Evolutionary conservation across 768 basidiomycete species (phyloP).

Genomic region (Pholiota molesta): DNA sequence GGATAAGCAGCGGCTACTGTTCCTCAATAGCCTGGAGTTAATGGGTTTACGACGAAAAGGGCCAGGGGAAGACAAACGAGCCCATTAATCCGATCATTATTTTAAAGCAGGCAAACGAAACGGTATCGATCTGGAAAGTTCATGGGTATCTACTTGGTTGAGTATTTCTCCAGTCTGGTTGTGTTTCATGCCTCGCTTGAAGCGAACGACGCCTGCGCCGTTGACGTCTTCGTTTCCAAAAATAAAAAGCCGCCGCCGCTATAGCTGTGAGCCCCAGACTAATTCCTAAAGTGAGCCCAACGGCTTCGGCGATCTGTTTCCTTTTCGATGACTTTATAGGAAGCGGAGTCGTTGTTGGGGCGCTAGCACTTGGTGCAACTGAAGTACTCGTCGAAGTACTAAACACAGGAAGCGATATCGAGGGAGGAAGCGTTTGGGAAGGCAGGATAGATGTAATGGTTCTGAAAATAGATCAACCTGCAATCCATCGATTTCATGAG

Average conservation of each 20-base stretch:
- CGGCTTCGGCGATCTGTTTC: conserved; percentile 33
- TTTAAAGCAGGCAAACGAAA: background rate
- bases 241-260: conserved; percentile 24
- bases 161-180: conserved; percentile 14
- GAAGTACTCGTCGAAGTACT: conserved; percentile 18
- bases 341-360: conserved; percentile 14
- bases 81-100: background rate
- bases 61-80: background rate
- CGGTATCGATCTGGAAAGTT: background rate
- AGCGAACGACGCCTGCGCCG: conserved; percentile 5
- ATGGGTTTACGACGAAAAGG: background rate
- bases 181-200: conserved; percentile 6
- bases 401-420: conserved; percentile 37
- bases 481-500: background rate
- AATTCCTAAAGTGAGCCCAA: conserved; percentile 37
- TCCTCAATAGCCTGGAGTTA: background rate
- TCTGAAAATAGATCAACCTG: conserved; percentile 4
- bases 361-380: conserved; percentile 10
- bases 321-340: conserved; percentile 11
- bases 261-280: conserved; percentile 35
- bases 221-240: conserved; percentile 29
- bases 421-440: conserved; percentile 34
- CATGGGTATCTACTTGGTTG: conserved; percentile 4
- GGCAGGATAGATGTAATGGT: conserved; percentile 22
- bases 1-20: background rate